These are phyloP conservation scores for Cyathus striatus DNA, from an alignment of 768 basidiomycete genomes.

Conservation along the genomic window DNA sequence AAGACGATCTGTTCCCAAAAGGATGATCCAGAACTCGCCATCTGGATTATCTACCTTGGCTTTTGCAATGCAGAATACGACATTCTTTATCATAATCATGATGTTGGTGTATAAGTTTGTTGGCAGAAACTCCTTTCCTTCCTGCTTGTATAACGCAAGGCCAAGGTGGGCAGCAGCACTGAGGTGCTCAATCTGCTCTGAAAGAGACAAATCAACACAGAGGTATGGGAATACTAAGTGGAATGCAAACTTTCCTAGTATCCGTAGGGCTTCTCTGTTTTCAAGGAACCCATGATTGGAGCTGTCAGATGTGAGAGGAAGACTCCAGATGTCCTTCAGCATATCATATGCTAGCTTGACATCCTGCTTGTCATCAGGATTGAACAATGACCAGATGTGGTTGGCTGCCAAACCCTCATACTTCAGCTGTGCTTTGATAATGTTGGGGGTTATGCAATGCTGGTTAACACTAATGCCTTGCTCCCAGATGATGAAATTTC, in stretches of 20 bases:
- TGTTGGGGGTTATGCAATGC: too few species aligned
- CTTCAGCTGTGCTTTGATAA: too few species aligned
- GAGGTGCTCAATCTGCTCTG: constrained; percentile 20
- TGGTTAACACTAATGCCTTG: too few species aligned
- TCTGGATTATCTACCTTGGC: constrained; percentile 24
- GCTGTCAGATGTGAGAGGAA: too few species aligned
- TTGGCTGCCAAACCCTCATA: too few species aligned
- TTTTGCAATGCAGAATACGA: constrained; percentile 24
- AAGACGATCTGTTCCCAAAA: constrained; percentile 32
- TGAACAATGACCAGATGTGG: too few species aligned
- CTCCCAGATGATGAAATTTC: too few species aligned
- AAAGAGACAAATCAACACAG: constrained; percentile 15
- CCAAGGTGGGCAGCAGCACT: constrained; percentile 19
- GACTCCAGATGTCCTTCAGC: too few species aligned
- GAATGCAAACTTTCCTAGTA: constrained; percentile 10
- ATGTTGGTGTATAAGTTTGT: constrained; percentile 21
- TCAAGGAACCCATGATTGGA: too few species aligned
- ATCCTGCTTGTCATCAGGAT: too few species aligned
- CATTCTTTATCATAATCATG: constrained; percentile 20
- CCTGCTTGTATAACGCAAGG: constrained; percentile 10
- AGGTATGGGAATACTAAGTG: constrained; percentile 21
- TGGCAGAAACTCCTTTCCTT: constrained; percentile 16
- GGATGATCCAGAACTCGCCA: constrained; percentile 24
- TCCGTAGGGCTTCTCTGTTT: too few species aligned
- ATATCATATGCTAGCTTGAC: too few species aligned